Evolutionary conservation across 805 yeast genomes (phyloP).

Genomic region (Candida boleticola): DNA sequence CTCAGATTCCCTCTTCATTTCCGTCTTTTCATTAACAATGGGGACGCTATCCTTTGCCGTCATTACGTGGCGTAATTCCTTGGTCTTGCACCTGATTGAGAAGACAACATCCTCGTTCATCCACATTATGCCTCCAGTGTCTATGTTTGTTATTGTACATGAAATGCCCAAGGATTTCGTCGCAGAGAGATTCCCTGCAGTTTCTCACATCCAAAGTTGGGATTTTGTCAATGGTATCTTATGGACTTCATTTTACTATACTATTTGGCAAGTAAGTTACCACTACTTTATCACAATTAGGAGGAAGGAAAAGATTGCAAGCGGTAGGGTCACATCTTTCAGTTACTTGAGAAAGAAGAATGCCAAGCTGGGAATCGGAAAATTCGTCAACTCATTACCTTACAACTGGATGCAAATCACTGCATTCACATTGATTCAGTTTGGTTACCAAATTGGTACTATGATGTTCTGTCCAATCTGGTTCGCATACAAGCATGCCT

Average conservation of each 20-base stretch:
- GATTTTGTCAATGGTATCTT: conserved; percentile 65
- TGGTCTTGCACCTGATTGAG: conserved; percentile 88
- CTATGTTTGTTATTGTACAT: conserved; percentile 84
- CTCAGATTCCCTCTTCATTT: conserved; percentile 68
- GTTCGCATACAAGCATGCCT: conserved; percentile 66
- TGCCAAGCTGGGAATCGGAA: conserved; percentile 63
- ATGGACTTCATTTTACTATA: conserved; percentile 78
- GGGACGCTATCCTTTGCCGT: conserved; percentile 94
- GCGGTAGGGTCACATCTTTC: conserved; percentile 86
- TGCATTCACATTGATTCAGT: conserved; percentile 84
- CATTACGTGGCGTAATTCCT: conserved; percentile 91
- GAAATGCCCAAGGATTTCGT: conserved; percentile 54
- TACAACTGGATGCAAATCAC: conserved; percentile 80
- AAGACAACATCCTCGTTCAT: conserved; percentile 90
- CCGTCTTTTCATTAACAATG: conserved; percentile 82
- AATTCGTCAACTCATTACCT: conserved; percentile 76
- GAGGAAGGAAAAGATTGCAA: conserved; percentile 73
- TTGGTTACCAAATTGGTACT: conserved; percentile 78
- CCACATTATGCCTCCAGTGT: conserved; percentile 86
- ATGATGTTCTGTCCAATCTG: conserved; percentile 91
- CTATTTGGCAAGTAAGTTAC: conserved; percentile 86
- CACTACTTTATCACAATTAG: conserved; percentile 89
- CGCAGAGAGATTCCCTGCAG: conserved; percentile 75
- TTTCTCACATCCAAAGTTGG: conserved; percentile 64
- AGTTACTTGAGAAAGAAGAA: conserved; percentile 76